A percentile compares a stretch with the other conserved stretches of the same genome.
These are phyloP conservation scores for Chaetoscypha palmicola DNA, from an alignment of 2,329 filamentous ascomycete species.

Conservation along the genomic window DNA sequence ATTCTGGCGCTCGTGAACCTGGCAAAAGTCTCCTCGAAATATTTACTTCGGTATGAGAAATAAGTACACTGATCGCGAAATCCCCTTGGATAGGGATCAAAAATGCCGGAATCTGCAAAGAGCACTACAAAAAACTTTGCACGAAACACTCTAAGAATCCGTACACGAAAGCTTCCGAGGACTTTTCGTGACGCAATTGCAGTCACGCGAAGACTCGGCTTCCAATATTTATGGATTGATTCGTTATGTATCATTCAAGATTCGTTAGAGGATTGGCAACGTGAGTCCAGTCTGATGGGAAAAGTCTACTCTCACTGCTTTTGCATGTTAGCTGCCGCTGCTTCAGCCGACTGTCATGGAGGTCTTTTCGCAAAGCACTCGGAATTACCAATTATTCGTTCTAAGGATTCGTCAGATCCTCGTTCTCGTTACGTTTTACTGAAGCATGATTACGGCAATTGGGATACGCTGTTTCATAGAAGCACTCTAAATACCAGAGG, in stretches of 20 bases:
- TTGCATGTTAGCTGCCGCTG: conserved; percentile 14
- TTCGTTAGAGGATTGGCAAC: conserved; percentile 17
- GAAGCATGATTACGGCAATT: neutral
- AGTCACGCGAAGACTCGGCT: conserved; percentile 12
- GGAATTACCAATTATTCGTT: neutral
- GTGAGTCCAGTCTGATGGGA: conserved; percentile 13
- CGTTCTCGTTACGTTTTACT: neutral
- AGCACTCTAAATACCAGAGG: conserved; percentile 2
- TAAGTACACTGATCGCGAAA: too few relatives aligned
- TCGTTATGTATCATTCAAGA: conserved; percentile 15
- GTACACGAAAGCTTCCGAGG: conserved; percentile 14
- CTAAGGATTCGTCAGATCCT: neutral
- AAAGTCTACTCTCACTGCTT: conserved; percentile 8
- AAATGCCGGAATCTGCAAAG: neutral
- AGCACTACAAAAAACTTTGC: neutral
- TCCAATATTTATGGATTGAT: conserved; percentile 28
- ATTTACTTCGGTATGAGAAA: too few relatives aligned
- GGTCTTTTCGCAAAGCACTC: conserved; percentile 7
- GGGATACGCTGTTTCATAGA: neutral
- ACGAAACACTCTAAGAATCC: neutral
- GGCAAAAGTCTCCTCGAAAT: too few relatives aligned
- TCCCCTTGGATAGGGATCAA: too few relatives aligned
- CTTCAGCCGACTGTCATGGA: conserved; percentile 5
- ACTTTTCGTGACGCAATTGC: conserved; percentile 26
- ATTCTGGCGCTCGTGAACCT: too few relatives aligned